Base-by-base conservation (phyloP, 1,284 basidiomycete genomes). In the Fomes fomentarius region DNA sequence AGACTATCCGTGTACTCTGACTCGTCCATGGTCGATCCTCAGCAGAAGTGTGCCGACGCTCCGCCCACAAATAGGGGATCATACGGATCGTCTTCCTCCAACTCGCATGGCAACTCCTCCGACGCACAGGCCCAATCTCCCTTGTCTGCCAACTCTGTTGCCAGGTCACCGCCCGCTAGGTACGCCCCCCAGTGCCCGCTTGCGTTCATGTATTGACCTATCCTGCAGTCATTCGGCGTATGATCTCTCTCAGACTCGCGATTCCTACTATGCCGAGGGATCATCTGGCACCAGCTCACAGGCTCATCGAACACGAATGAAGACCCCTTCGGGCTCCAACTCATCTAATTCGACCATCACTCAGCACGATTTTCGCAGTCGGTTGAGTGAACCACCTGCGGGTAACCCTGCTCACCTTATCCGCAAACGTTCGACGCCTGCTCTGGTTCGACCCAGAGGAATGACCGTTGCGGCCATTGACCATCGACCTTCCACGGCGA, bases 11-110 rank as follows among this genome's bases (percentile, higher is more conserved):
- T 74, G 12, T 79, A 79, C 62, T 84, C 83, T 0, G 78, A 77
- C 54, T 69, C 74, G 40, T 83, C 82, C 10, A 67, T 73, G 43
- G 71, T 73, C 28, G 82, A 84, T 53, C 69, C 75, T 35, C 60
- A 69, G 37, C 63, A 72, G 21, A 78, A 78, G 65, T 73, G 71
- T 50, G 57, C 53, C 33, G 70, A 70, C 22, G 31, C 58, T 35
- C 50, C 69, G 24, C 59, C 65, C 33, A 62, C 71, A 52, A 76
- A 79, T 62, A 74, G 82, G 51, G 67, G 73, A 17, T 85, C 84
- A 3, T 82, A 81, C 65, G 76, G 77, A 26, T 84, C 85, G 4
- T 79, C 82, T 15, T 83, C 83, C 5, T 80, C 82, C 12, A 72
- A 77, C 56, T 82, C 79, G 34, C 74, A 79, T 63, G 63, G 65